phyloP scores from a whole-genome alignment of 2,329 filamentous ascomycete species.

The Colletotrichum echinochloae region DNA sequence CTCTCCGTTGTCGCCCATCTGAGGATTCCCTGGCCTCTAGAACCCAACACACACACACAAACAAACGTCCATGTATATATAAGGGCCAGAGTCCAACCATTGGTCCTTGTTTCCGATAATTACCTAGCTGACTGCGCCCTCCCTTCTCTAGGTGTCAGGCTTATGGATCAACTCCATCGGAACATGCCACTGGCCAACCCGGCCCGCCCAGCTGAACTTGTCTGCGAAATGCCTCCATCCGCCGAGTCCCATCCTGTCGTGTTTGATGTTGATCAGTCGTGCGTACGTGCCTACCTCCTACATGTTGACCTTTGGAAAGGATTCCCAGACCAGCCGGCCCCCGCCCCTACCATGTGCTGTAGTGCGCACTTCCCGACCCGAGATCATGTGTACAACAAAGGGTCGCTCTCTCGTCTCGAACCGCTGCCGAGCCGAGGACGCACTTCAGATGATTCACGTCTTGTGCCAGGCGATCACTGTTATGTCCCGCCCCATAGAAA shows the following conservation, averaged over 20 bases:
- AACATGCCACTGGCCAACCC: constrained; percentile 2
- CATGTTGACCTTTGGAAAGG: background rate
- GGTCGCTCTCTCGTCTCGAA: background rate
- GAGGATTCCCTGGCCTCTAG: too few species aligned
- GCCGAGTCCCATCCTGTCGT: background rate
- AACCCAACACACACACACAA: too few species aligned
- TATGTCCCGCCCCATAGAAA: background rate
- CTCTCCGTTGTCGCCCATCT: too few species aligned
- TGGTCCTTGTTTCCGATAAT: too few species aligned
- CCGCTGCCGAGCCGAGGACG: constrained; percentile 18
- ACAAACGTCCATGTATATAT: too few species aligned
- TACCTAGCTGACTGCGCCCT: background rate
- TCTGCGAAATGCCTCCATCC: background rate
- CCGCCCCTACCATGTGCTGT: too few species aligned
- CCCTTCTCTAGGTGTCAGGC: background rate
- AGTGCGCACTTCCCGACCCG: background rate
- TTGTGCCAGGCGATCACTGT: constrained; percentile 3
- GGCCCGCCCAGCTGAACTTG: constrained; percentile 1
- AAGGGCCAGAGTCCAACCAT: too few species aligned
- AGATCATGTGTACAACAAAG: background rate
- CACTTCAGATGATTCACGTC: constrained; percentile 35
- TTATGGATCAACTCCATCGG: constrained; percentile 28
- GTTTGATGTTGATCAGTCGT: background rate
- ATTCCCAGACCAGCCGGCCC: background rate
- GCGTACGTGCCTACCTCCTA: background rate